Conservation (phyloP, 495 filamentous ascomycete species). For the Penicillium mononematosum region DNA sequence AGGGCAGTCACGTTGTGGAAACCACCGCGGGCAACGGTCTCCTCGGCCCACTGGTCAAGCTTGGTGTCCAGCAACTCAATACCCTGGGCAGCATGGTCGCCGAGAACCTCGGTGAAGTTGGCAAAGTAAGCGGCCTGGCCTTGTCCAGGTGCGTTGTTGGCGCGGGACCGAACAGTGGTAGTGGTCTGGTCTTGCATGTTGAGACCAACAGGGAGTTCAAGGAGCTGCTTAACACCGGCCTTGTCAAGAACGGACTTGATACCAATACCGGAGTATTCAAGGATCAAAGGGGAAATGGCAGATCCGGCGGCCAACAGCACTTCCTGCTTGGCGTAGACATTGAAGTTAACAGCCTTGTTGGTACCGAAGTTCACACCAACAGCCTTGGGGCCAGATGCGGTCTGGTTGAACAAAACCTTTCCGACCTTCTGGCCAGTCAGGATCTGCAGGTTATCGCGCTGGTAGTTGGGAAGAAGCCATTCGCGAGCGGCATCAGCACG, state of each 20-base stretch:
- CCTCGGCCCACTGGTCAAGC: conserved; percentile 26
- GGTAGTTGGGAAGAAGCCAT: conserved; percentile 46
- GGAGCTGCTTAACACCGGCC: conserved; percentile 49
- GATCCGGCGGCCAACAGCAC: conserved; percentile 56
- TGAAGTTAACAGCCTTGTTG: conserved; percentile 26
- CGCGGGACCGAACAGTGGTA: conserved; percentile 20
- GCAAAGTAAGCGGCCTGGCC: conserved; percentile 33
- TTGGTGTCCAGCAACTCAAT: conserved; percentile 24
- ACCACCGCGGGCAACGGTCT: conserved; percentile 28
- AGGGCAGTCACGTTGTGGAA: conserved; percentile 31
- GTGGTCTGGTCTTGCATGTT: conserved; percentile 48
- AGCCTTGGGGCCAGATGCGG: conserved; percentile 10
- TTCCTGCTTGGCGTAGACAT: conserved; percentile 43
- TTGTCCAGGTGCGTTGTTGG: conserved; percentile 16
- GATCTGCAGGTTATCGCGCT: conserved; percentile 46
- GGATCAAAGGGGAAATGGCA: conserved; percentile 53
- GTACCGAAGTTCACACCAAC: conserved; percentile 41
- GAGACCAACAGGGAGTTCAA: conserved; percentile 52
- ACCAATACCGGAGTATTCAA: conserved; percentile 49
- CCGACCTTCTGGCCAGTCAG: conserved; percentile 47
- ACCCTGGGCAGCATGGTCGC: conserved; percentile 18
- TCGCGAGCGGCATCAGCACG: conserved; percentile 46
- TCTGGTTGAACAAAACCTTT: conserved; percentile 36
- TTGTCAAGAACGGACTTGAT: conserved; percentile 36
- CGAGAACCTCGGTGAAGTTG: conserved; percentile 29